Base-by-base conservation (phyloP, 1,284 basidiomycete species). In the Trichosporon sp. region DNA sequence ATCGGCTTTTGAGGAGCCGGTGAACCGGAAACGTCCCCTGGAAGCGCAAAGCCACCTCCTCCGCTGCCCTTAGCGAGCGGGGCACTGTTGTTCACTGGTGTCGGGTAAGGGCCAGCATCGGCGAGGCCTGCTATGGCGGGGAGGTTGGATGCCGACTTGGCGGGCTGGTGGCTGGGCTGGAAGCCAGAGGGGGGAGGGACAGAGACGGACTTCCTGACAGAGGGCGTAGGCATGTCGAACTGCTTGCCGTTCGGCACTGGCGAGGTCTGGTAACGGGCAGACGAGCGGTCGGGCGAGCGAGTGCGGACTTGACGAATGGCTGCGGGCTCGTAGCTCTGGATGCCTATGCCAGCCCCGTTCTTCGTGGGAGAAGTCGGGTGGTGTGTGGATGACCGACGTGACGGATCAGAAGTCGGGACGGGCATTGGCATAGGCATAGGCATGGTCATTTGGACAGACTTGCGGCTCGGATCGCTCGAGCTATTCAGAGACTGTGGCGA, bases 101-200 rank as follows among this genome's bases (percentile, higher is more conserved):
- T 69, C 4, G 78, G 75, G 64, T 80, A 81, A 1, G 80, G 80
- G 1, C 80, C 80, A 3, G 78, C 75, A 56, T 80, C 80, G 2
- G 77, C 75, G n/a, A 81, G 68, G 34, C 80, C 80, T 9, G 76
- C 74, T 25, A 81, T 74, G 64, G 79, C 71, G 4, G 80, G 77
- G 1, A 81, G 65, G 66, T 70, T 76, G 18, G 80, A 79, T 2
- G 79, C 79, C 13, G 79, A 79, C 25, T 77, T 77, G 64, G 74
- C 78, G 0, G 75, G 64, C 35, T 78, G 74, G 64, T 77, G 75
- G 25, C 67, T 56, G 29, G 64, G 67, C 62, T 42, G 56, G 67
- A 66, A 71, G n/a, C 38, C 29, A 4, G 23, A 5, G 3, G 66
- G 66, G 9, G 62, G 29, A 13, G 56, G 56, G 18, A 29, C 56